Base-by-base conservation (phyloP, 2,329 filamentous ascomycete genomes). In the Fusarium xylarioides region DNA sequence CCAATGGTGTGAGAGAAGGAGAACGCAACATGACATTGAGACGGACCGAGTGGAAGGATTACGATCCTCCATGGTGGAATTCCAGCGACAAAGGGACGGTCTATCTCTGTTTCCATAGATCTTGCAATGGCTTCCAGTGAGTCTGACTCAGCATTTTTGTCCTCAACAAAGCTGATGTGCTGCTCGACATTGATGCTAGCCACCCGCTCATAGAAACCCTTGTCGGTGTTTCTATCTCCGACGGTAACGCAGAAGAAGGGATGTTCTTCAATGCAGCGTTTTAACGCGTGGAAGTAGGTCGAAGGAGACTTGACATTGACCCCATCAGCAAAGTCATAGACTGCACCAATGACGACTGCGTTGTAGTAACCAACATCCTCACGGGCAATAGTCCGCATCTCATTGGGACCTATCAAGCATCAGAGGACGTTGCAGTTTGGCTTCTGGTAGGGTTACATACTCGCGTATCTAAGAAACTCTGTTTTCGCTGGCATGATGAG, bases 11-110 rank as follows among this genome's bases (percentile, higher is more conserved):
- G 77, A 28, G 75, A 78, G 43, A 63, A 78, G 4, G 64, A 62
- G 42, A 78, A 78, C 1, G 63, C 61, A 40, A 78, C 11, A 40
- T 78, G 74, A 26, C 70, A 77, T n/a, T 67, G 59, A 4, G 42
- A 49, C 0, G 44, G 8, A 3, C 46, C 12, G 3, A 78, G 34
- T 7, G 74, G 74, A 3, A 76, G 58, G 4, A 78, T 52, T 0
- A 70, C 52, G 10, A 78, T 68, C n/a, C 65, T 76, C 77, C 77
- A 78, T 3, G 71, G 73, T 2, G 77, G 75, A 11, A 71, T 70
- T 0, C 57, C 71, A 5, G 69, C 11, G 6, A 55, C 47, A 16
- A 77, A 77, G 4, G 76, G 65, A 43, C 64, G 55, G 26, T 75
- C 71, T 19, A 77, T 30, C 19, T 73, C 49, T 16, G 52, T n/a